Evolutionary conservation across 1,284 basidiomycete species (phyloP).

Genomic region (Ceratobasidium sp.): DNA sequence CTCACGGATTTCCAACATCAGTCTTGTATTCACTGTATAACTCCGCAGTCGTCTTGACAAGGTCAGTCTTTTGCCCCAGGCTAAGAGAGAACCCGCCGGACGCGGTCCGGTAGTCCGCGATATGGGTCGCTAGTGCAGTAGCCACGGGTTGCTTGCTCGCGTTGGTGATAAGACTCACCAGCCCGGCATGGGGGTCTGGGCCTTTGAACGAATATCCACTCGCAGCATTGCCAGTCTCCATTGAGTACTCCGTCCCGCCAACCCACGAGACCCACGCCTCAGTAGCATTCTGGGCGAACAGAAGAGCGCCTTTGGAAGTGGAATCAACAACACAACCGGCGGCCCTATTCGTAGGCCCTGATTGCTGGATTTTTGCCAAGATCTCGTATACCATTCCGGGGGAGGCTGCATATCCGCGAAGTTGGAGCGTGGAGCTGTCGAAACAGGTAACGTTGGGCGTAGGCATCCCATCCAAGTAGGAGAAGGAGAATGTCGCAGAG

Average conservation of each 20-base stretch:
- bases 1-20: constrained; percentile 65
- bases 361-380: constrained; percentile 64
- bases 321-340: constrained; percentile 61
- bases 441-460: constrained; percentile 67
- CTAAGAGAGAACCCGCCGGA: constrained; percentile 67
- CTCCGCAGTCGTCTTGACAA: constrained; percentile 70
- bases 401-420: constrained; percentile 66
- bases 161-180: constrained; percentile 61
- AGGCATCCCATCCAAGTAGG: constrained; percentile 1
- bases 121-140: constrained; percentile 57
- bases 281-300: constrained; percentile 62
- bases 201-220: constrained; percentile 74
- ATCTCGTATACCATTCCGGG: constrained; percentile 80
- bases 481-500: constrained; percentile 32
- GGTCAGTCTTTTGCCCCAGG: constrained; percentile 69
- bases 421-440: constrained; percentile 67
- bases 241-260: constrained; percentile 76
- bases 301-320: constrained; percentile 29
- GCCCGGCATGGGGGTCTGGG: constrained; percentile 67
- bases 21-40: constrained; percentile 67
- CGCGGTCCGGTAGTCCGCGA: constrained; percentile 64
- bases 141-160: constrained; percentile 50
- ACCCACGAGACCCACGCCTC: constrained; percentile 77
- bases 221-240: constrained; percentile 69
- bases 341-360: constrained; percentile 57